A percentile compares a stretch with the other conserved stretches of the same genome.
Conservation (phyloP, 371 early-diverging fungal species). For the Apophysomyces variabilis region DNA sequence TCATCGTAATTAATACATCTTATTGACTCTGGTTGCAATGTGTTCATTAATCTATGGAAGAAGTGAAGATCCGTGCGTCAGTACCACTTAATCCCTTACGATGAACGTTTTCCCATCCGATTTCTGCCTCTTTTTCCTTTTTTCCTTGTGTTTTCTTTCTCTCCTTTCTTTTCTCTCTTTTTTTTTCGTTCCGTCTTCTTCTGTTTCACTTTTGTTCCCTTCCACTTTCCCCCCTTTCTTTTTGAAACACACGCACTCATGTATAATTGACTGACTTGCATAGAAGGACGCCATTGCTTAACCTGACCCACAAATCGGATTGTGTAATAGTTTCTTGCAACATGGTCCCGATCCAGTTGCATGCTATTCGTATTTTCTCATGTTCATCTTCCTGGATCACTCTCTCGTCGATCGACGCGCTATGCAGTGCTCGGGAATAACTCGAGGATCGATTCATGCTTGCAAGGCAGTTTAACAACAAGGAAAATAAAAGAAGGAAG, state of each 20-base stretch:
- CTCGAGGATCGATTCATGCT: conserved; percentile 9
- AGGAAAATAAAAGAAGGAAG: conserved; percentile 4
- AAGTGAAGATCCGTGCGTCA: conserved; percentile 12
- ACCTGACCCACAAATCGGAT: conserved; percentile 59
- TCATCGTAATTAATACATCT: conserved; percentile 11
- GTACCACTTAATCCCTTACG: conserved; percentile 5
- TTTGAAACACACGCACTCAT: conserved; percentile 9
- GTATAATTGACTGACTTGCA: conserved; percentile 65
- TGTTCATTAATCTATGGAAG: conserved; percentile 17
- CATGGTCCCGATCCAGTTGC: conserved; percentile 65
- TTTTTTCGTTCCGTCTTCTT: conserved; percentile 6
- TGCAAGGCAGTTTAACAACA: conserved; percentile 16
- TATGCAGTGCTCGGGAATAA: conserved; percentile 4
- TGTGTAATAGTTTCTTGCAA: conserved; percentile 44
- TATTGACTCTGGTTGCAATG: conserved; percentile 13
- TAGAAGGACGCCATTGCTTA: conserved; percentile 83
- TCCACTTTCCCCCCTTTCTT: neutral
- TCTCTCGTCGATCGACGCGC: neutral
- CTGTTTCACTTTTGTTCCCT: conserved; percentile 8
- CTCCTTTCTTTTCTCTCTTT: conserved; percentile 13
- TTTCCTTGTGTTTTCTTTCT: neutral
- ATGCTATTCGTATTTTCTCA: conserved; percentile 11
- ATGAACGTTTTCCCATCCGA: neutral
- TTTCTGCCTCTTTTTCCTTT: neutral
- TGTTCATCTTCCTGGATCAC: conserved; percentile 2